Evolutionary conservation across 257 asterid genomes (phyloP), one percentile per base, ranked within the genome.

Genomic region (Ligustrum vulgare): DNA sequence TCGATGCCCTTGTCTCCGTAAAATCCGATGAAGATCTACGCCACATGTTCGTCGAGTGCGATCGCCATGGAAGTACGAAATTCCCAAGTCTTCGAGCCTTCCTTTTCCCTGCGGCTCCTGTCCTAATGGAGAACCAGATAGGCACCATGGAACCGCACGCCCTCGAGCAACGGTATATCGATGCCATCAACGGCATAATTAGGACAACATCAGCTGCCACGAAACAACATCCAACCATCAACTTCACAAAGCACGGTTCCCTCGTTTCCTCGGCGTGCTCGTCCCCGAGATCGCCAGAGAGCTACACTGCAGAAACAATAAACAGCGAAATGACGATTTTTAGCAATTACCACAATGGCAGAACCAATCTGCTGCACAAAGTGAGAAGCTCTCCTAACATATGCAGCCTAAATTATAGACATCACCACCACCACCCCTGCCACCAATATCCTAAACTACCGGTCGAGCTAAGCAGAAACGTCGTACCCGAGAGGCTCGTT

Each of bases 1-100:
- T 95, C 8, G 99, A 95, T 32, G 90, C 96, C 64, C 79, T 95
- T 36, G 89, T 95, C 33, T 80, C 97, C 0, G 96, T 95, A 25
- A 93, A 85, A 84, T 82, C 90, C 2, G 93, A 91, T 0, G 97
- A 95, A 72, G 99, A 95, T 78, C 81, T 95, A 1, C 72, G 82
- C 65, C 88, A 93, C 87, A 93, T 95, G 97, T 78, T 86, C 23
- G 91, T 84, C 0, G 98, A 95, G 74, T 86, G 86, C 37, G 87
- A 85, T 25, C 89, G 81, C 15, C 83, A 71, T 64, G 93, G 84
- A 49, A 67, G 13, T 8, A 72, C 84, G 3, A 90, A 90, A 56
- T 63, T 69, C 65, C 87, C 92, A 0, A 81, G 92, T 73, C 90
- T 90, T 35, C 80, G 93, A 8, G 83, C 97, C 37, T 93, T 93